Evolutionary conservation across 192 early-diverging fungal genomes (phyloP), one percentile per base, ranked within the genome.

Genomic region (Podila epigama): DNA sequence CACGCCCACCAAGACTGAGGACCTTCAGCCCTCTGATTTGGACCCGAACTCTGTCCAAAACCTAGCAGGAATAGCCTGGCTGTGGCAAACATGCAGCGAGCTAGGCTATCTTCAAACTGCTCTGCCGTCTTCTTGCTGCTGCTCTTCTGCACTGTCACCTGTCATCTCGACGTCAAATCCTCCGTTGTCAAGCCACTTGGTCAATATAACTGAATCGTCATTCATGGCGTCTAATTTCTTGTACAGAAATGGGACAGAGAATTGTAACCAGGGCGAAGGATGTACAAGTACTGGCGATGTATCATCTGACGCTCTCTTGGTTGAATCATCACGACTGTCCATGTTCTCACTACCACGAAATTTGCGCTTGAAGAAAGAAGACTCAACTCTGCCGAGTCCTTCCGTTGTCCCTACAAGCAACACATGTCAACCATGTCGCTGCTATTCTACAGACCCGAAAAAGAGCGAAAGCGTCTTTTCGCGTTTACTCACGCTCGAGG

Each of bases 41-140:
- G 83, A 69, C 36, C 65, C 65, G 31, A 75, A 67, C 33, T 75
- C 72, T 0, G 59, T 40, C 2, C 65, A 75, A 13, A 75, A 58
- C 16, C 28, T 75, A 27, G 72, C 65, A 0, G 35, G 72, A 2
- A 58, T 68, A 28, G 72, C 65, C 4, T 89, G 87, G 86, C 84
- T 80, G 34, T 93, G 87, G 80, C 92, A 91, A 55, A 85, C 83
- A 10, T 93, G 92, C 61, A 89, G 84, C 58, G 87, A 93, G 70
- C 87, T 90, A 39, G 92, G 88, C 2, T 93, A 88, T 66, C 88
- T 87, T 66, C 90, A 75, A 18, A 75, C 72, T 16, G 54, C 72
- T 16, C 65, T 35, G 1, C 65, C 72, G 5, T 75, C 72, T 15
- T 55, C 44, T 13, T 68, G 65, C 55, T 62, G 72, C 36, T 75